A percentile compares a stretch with the other conserved stretches of the same genome.
Evolutionary conservation across 768 basidiomycete species (phyloP).

Genomic region (Boletus subparvulus): DNA sequence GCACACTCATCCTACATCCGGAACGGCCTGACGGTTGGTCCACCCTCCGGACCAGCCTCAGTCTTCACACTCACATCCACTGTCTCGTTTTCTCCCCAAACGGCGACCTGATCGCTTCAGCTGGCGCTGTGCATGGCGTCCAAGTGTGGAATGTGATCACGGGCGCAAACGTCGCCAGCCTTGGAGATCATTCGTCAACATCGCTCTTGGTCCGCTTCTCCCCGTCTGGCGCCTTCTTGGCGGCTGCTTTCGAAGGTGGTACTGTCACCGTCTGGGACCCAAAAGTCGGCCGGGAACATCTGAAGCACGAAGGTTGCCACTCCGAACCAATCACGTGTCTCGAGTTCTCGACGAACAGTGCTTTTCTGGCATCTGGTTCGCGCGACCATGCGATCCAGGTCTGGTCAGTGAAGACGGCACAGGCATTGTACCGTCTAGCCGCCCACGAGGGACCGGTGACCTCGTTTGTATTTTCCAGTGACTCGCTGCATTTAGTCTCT

Average conservation of each 20-base stretch:
- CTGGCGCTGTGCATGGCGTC: slow-evolving; percentile 12
- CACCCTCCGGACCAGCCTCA: not conserved
- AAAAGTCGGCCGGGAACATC: slow-evolving; percentile 16
- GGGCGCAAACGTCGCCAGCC: slow-evolving; percentile 19
- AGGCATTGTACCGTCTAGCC: slow-evolving; percentile 10
- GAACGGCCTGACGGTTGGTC: not conserved
- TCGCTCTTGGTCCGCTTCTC: slow-evolving; percentile 20
- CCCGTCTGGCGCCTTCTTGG: slow-evolving; percentile 19
- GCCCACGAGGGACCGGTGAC: slow-evolving; percentile 20
- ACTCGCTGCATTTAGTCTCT: slow-evolving; percentile 21
- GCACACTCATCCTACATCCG: not conserved
- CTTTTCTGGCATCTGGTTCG: slow-evolving; percentile 19
- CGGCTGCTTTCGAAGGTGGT: slow-evolving; percentile 17
- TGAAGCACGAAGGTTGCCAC: slow-evolving; percentile 16
- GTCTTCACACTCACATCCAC: slow-evolving; percentile 7
- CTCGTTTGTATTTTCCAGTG: slow-evolving; percentile 21
- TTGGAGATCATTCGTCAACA: slow-evolving; percentile 12
- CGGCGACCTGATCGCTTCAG: slow-evolving; percentile 17
- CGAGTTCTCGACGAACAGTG: slow-evolving; percentile 17
- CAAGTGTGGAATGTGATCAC: slow-evolving; percentile 23
- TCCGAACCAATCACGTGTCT: slow-evolving; percentile 15
- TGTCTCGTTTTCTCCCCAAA: slow-evolving; percentile 17
- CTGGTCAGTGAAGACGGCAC: slow-evolving; percentile 21
- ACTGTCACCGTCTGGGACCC: slow-evolving; percentile 22
- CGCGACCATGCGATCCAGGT: slow-evolving; percentile 17